Conservation (phyloP, 257 asterid species). For the Solanum commersonii region DNA sequence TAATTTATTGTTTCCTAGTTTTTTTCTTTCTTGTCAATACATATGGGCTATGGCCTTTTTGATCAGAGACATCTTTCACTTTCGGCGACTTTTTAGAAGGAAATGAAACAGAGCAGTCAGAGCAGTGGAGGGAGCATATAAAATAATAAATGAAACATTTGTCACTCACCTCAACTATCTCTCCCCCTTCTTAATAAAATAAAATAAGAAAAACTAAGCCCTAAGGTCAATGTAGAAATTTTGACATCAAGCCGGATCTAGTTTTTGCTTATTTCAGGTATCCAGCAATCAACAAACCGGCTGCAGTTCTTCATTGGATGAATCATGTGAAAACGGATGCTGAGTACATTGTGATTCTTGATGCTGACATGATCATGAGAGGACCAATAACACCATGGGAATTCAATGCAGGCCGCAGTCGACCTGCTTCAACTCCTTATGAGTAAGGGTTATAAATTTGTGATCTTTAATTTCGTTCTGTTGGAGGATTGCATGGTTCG, state of each 20-base stretch:
- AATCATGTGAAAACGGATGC: conserved; percentile 90
- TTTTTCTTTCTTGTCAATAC: neutral
- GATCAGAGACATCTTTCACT: neutral
- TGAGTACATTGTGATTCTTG: conserved; percentile 76
- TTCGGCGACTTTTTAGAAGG: neutral
- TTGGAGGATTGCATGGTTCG: neutral
- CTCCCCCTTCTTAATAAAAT: neutral
- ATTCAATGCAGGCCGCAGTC: conserved; percentile 66
- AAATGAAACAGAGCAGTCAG: neutral
- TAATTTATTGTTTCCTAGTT: conserved; percentile 20
- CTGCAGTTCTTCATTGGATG: conserved; percentile 94
- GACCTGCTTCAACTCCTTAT: conserved; percentile 91
- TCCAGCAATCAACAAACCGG: conserved; percentile 96
- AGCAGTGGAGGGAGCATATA: neutral
- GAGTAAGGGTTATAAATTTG: conserved; percentile 40
- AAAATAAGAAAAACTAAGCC: neutral
- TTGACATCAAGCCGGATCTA: neutral
- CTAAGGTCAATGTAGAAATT: neutral
- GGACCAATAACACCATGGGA: conserved; percentile 97
- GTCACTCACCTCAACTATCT: neutral
- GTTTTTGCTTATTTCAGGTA: conserved; percentile 46
- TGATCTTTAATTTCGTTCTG: neutral
- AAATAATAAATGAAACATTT: neutral
- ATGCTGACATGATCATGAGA: conserved; percentile 94
- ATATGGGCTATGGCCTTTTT: neutral